Base-by-base conservation (phyloP, 2,329 filamentous ascomycete genomes). In the Bipolaris cookei region DNA sequence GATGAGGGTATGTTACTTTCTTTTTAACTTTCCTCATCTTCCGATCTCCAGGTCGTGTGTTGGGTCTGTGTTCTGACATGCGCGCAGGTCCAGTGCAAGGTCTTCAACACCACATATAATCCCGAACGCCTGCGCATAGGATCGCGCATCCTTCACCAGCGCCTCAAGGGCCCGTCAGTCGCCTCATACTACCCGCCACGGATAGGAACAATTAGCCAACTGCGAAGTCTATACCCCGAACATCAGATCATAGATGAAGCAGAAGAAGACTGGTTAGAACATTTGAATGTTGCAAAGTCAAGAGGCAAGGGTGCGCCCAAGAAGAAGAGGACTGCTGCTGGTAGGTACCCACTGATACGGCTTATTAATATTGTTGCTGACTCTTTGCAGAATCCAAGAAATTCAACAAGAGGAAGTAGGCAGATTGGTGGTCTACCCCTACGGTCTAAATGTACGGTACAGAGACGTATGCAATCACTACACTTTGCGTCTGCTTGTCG, bases 91-190 rank as follows among this genome's bases (percentile, higher is more conserved):
- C 92, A 93, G 89, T 97, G 92, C 84, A 87, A 88, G 76, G 86
- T 98, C 80, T 99, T 98, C 83, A 89, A 88, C 71, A 91, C 90
- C 48, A 93, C 89, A 51, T 98, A 88, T 83, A 99, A 99, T 79
- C 95, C 95, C 23, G 84, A 91, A 53, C 82, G 88, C 66, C 77
- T 90, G 60, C 91, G 95, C 61, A 86, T 91, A 67, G 95, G 95
- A 72, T 97, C 95, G 81, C 96, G 95, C 79, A 83, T 99, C 75
- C 83, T 99, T 58, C 91, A 93, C 72, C 90, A 97, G 77, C 88
- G 93, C 72, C 82, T 98, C 62, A 87, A 86, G 72, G 95, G 95
- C n/a, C 91, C 92, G 28, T 81, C 90, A 0, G 80, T 97, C 63
- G 90, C 88, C 37, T 84, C 91, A 56, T 99, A 97, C 83, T 99